Base-by-base conservation (phyloP, 345 rosid genomes). In the Eucalyptus albens region DNA sequence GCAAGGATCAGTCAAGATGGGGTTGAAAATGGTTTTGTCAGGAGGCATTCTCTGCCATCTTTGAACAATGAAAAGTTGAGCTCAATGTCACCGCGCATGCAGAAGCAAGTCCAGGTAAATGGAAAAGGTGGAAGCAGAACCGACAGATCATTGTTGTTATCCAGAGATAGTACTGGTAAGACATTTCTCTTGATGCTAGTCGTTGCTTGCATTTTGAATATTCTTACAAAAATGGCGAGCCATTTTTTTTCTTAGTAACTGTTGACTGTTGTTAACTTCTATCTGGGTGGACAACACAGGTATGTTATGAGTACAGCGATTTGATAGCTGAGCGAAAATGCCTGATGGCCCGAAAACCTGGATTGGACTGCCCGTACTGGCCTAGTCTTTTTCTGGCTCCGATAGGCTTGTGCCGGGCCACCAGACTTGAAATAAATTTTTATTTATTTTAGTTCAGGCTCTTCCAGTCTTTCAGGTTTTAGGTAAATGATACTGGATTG, bases 81-180 rank as follows among this genome's bases (percentile, higher is more conserved):
- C 40, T 89, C 90, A 49, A 59, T 47, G 69, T 88, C 92, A 88
- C 91, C 91, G 31, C 37, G 88, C 44, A 85, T 88, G 53, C 91
- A 89, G 69, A 91, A 88, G 67, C 87, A 33, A 86, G 87, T 65
- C 15, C 82, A 88, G 47, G 69, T 88, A 16, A 87, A 49, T 81
- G 67, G 89, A 55, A 91, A 89, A 87, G 89, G 50, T 67, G 88
- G 67, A 26, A 83, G 80, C 37, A 91, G 77, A 81, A 85, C 51
- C 26, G 92, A 91, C 72, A 82, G 87, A 82, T 67, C 86, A 21
- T 51, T 89, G 55, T 47, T 91, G 77, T 40, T 87, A 19, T 86
- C 91, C 6, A 89, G 87, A 88, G 91, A 91, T 40, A 72, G 88
- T 55, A 86, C 81, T 59, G 91, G 92, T 91, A 91, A 91, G 90